Base-by-base conservation (phyloP, 2,329 filamentous ascomycete genomes). In the Fusarium tjaetaba region DNA sequence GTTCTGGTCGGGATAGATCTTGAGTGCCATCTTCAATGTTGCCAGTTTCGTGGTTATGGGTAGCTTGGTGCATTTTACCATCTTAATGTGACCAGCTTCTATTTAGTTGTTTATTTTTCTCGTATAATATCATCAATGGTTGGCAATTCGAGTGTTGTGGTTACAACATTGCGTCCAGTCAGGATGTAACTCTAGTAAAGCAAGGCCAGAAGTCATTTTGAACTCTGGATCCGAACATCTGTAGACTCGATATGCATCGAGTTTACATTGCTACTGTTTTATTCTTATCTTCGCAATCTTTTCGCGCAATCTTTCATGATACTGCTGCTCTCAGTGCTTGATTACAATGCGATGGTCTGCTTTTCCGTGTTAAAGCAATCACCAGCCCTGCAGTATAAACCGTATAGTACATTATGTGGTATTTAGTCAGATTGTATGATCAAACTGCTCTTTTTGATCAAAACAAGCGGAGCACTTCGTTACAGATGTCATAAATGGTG, bases 361-460 rank as follows among this genome's bases (percentile, higher is more conserved):
- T 20, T 20, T 34, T 52, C 32, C n/a, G 9, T 36, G n/a, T 6
- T 15, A 2, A 22, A 26, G n/a, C 18, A 52, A 26, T 20, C n/a
- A 4, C 18, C 6, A 36, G n/a, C 22, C 48, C n/a, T 15, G 4
- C 16, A 11, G 13, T 11, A 26, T 15, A 52, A 52, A 8, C n/a
- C 2, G 0, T 9, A 15, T 2, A 26, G n/a, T 10, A 8, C 4
- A 24, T 16, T 26, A 7, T 22, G 26, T 5, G 13, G 3, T 15
- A 9, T 20, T 4, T 8, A 24, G 1, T 5, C 14, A 52, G 5
- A 3, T 8, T 2, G 8, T 15, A 26, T 15, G 9, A 24, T 18
- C 18, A 16, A 1, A 2, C 9, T 8, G 5, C 14, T 22, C 13
- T 26, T 38, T 28, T 15, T 1, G 6, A 16, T 28, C 7, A 28